A percentile compares a stretch with the other conserved stretches of the same genome.
Conservation (phyloP, 768 basidiomycete species). For the Clitopilus hobsonii region DNA sequence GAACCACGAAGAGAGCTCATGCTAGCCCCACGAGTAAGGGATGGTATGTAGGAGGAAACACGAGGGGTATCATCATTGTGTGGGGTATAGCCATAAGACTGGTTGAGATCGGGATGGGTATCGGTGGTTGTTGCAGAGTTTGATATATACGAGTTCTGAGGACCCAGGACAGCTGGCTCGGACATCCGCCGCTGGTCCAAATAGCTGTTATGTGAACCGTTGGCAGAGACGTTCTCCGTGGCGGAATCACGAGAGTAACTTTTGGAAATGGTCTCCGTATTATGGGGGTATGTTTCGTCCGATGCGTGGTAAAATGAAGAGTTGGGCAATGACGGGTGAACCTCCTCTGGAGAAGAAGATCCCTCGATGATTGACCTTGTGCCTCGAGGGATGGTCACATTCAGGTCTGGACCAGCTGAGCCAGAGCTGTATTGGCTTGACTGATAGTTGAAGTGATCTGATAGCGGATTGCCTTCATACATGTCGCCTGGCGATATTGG, state of each 20-base stretch:
- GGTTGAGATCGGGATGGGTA: conserved; percentile 14
- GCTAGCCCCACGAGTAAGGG: conserved; percentile 42
- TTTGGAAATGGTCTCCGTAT: conserved; percentile 29
- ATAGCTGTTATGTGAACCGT: conserved; percentile 28
- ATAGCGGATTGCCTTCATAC: conserved; percentile 19
- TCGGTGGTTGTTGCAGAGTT: conserved; percentile 19
- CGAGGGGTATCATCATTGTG: conserved; percentile 26
- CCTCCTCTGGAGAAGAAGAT: neutral
- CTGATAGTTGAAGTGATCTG: conserved; percentile 13
- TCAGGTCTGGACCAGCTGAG: conserved; percentile 8
- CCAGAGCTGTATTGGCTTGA: conserved; percentile 17
- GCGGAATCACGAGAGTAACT: conserved; percentile 32
- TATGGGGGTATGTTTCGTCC: conserved; percentile 32
- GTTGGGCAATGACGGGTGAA: conserved; percentile 24
- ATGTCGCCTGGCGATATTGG: conserved; percentile 26
- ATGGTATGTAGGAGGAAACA: conserved; percentile 32
- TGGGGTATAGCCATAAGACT: conserved; percentile 27
- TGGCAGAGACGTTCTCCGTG: conserved; percentile 29
- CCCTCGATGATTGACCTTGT: neutral
- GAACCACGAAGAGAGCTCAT: conserved; percentile 40
- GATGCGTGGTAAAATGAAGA: conserved; percentile 34
- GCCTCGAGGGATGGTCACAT: neutral
- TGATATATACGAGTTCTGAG: conserved; percentile 33
- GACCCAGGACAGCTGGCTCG: conserved; percentile 48
- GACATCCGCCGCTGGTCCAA: conserved; percentile 67